Percentiles rank a stretch among this genome's conserved stretches.
Conservation (phyloP, 805 yeast species). For the Hyphopichia homilentoma region DNA sequence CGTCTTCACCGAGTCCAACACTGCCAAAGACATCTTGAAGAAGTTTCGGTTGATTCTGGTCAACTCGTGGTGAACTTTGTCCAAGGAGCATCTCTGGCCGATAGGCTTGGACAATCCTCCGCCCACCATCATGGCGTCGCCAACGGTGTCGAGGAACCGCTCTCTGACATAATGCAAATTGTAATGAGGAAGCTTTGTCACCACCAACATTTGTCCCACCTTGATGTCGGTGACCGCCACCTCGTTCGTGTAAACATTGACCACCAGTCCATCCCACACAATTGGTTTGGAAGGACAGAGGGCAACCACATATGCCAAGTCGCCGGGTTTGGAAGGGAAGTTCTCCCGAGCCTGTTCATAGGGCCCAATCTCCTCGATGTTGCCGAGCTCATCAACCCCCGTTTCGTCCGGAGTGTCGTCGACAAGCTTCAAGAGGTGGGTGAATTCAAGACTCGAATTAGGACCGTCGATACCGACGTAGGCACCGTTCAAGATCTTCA, state of each 20-base stretch:
- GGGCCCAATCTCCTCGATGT: not conserved
- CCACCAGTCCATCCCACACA: slow-evolving; percentile 84
- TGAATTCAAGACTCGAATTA: slow-evolving; percentile 21
- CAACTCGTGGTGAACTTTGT: slow-evolving; percentile 70
- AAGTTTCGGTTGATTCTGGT: slow-evolving; percentile 61
- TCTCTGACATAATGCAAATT: slow-evolving; percentile 53
- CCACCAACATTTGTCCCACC: slow-evolving; percentile 63
- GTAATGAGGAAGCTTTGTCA: slow-evolving; percentile 65
- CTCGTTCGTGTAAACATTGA: slow-evolving; percentile 46
- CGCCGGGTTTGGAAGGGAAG: slow-evolving; percentile 17
- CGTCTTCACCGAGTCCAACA: slow-evolving; percentile 56
- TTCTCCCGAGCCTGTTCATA: slow-evolving; percentile 6
- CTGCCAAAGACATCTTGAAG: slow-evolving; percentile 62
- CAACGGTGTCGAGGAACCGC: slow-evolving; percentile 54
- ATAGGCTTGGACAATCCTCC: slow-evolving; percentile 38
- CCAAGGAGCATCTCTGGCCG: slow-evolving; percentile 67
- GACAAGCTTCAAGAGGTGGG: slow-evolving; percentile 19
- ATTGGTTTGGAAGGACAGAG: slow-evolving; percentile 79
- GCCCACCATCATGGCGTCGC: slow-evolving; percentile 44
- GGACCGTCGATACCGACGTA: slow-evolving; percentile 34
- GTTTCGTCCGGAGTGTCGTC: slow-evolving; percentile 12
- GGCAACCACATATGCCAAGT: slow-evolving; percentile 63
- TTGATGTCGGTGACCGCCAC: slow-evolving; percentile 55
- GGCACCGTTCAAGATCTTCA: slow-evolving; percentile 37
- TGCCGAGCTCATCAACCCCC: slow-evolving; percentile 2